A percentile compares a stretch with the other conserved stretches of the same genome.
Evolutionary conservation across 441 rosid genomes (phyloP).

Genomic region (Erysimum pusillum): DNA sequence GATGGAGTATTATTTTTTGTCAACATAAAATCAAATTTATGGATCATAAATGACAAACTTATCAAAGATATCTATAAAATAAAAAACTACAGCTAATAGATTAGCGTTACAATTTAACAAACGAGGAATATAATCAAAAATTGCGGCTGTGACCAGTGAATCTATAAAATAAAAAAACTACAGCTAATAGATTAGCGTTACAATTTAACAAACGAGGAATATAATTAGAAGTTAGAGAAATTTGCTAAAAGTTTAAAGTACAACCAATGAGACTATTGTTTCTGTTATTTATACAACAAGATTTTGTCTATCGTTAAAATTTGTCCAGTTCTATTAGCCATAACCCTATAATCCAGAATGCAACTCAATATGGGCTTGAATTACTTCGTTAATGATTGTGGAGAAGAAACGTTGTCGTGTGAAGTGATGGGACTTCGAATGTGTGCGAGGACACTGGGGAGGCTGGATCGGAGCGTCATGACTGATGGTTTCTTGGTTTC

Average conservation of each 20-base stretch:
- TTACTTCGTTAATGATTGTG: slow-evolving; percentile 12
- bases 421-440: slow-evolving; percentile 22
- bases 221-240: no score
- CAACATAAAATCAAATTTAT: background rate
- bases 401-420: slow-evolving; percentile 8
- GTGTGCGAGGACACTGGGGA: background rate
- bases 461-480: background rate
- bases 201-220: no score
- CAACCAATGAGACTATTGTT: no score
- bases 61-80: background rate
- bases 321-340: no score
- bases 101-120: background rate
- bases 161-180: no score
- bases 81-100: background rate
- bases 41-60: background rate
- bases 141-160: no score
- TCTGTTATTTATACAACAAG: no score
- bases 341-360: background rate
- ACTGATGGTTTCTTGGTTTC: slow-evolving; percentile 21
- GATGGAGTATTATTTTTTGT: background rate
- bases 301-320: no score
- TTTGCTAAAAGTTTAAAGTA: no score
- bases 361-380: slow-evolving; percentile 6
- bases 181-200: no score
- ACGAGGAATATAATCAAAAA: background rate